Evolutionary conservation across 2,329 filamentous ascomycete genomes (phyloP), one percentile per base, ranked within the genome.

Genomic region (Helicocarpus griseus): DNA sequence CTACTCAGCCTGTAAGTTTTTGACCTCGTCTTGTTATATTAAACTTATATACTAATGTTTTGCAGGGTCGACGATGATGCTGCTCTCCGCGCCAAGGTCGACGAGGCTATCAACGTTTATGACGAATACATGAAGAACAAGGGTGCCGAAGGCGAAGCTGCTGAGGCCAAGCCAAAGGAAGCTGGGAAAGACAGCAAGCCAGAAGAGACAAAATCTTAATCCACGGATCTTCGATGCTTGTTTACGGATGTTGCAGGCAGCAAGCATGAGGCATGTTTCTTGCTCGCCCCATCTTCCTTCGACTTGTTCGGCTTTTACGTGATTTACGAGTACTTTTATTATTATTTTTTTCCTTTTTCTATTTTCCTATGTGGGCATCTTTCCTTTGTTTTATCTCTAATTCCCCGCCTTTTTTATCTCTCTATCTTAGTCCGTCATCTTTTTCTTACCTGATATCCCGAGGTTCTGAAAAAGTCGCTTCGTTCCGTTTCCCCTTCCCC

Each of bases 71-170:
- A 91, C 68, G 89, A 97, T 66, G 89, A 96, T 45, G 75, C 77
- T 62, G 87, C 90, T 68, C 85, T 98, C 54, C 87, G 89, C 69
- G 82, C 85, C 71, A 98, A 98, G 85, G 93, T 98, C 54, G 89
- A 95, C 55, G 93, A 98, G 77, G 93, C 93, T 60, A 86, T 98
- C 68, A 87, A 82, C 61, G 93, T 98, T 63, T 98, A 97, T 71
- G 89, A 98, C 67, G 93, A 98, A 73, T 98, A 98, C 72, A 85
- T 97, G 75, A 97, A 97, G 83, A 82, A 81, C 66, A 88, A 93
- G 70, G 68, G 69, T 57, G 65, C 63, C 49, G 72, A 74, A 50
- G 68, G 66, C 49, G 70, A 70, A 55, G 57, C 65, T 51, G 60
- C 53, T 49, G 74, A 77, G 51, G 53, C 65, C 53, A 76, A 76